Evolutionary conservation across 1,284 basidiomycete species (phyloP), one percentile per base, ranked within the genome.

Genomic region (Fomitopsis schrenkii): DNA sequence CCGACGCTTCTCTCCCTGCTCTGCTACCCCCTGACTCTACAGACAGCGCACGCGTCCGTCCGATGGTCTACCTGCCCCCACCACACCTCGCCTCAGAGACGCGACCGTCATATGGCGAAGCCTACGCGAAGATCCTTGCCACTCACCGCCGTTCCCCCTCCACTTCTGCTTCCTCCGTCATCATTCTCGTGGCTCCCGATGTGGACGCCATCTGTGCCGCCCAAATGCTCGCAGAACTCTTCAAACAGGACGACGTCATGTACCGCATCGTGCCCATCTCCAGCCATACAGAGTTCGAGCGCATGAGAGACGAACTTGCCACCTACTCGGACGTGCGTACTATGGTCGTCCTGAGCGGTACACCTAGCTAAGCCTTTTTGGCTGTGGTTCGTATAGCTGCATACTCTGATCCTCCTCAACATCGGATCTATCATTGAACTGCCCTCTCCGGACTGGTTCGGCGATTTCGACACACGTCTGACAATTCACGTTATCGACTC

Each of bases 401-500:
- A 94, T 69, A 94, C 94, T 0, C 82, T 99, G 55, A 87, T 99
- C 57, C 83, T 99, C 50, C 76, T 99, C 55, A 98, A 98, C 67
- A 91, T 99, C 75, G 97, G 97, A 46, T 88, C 90, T 1, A 86
- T 97, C 57, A 82, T 95, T 40, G 93, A 97, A 65, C 80, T 99
- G 7, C 85, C 93, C 1, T 83, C 84, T 2, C 71, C 79, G 5
- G 81, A 84, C 38, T 93, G 90, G 89, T 91, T 93, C 72, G 91
- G 90, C 15, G 82, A 85, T 55, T 90, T 91, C 69, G 70, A 78
- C 46, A 69, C 77, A 4, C 77, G 79, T 65, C 79, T 90, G 35
- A 86, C 83, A 19, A 84, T 95, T 35, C 97, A 99, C 77, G 87
- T 99, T 69, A 93, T 99, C 74, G 97, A 99, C 75, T 94, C 95